These are phyloP conservation scores for Candida nonsorbophila DNA, from an alignment of 805 yeast genomes.

Conservation along the genomic window DNA sequence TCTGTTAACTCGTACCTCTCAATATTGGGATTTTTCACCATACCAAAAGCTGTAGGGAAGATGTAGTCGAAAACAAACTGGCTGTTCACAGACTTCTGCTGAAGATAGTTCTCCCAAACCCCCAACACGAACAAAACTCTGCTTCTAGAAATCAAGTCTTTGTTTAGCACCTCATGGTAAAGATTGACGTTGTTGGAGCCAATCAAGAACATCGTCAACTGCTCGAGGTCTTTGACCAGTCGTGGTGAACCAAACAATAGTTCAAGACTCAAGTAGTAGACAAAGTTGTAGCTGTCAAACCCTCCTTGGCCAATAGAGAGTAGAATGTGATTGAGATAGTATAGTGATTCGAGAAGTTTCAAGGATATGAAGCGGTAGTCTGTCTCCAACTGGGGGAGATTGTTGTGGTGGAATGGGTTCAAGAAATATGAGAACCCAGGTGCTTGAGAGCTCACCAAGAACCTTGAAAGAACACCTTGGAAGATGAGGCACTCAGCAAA, in stretches of 20 bases:
- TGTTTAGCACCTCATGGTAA: slow-evolving; percentile 19
- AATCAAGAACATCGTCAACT: slow-evolving; percentile 25
- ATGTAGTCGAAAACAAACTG: slow-evolving; percentile 18
- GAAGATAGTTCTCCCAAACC: slow-evolving; percentile 42
- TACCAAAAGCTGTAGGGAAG: slow-evolving; percentile 24
- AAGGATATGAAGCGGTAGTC: slow-evolving; percentile 22
- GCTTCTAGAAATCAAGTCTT: slow-evolving; percentile 22
- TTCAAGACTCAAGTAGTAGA: slow-evolving; percentile 47
- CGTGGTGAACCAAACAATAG: slow-evolving; percentile 17
- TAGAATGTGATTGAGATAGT: slow-evolving; percentile 42
- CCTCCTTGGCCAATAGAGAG: slow-evolving; percentile 60
- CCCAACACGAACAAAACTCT: slow-evolving; percentile 44
- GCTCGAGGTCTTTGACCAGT: slow-evolving; percentile 18
- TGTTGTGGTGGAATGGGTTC: slow-evolving; percentile 4
- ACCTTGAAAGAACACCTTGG: slow-evolving; percentile 42
- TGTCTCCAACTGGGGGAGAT: slow-evolving; percentile 10
- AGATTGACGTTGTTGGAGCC: slow-evolving; percentile 29
- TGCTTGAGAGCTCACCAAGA: slow-evolving; percentile 13
- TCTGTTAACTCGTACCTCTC: slow-evolving; percentile 40
- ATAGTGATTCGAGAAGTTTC: slow-evolving; percentile 35
- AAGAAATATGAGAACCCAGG: slow-evolving; percentile 2
- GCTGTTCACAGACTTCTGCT: slow-evolving; percentile 13
- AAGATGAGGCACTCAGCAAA: slow-evolving; percentile 47
- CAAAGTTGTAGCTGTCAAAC: slow-evolving; percentile 58
- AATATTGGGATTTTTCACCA: slow-evolving; percentile 21